phyloP scores from a whole-genome alignment of 2,329 filamentous ascomycete genomes.

The Aspergillus pseudoterreus region DNA sequence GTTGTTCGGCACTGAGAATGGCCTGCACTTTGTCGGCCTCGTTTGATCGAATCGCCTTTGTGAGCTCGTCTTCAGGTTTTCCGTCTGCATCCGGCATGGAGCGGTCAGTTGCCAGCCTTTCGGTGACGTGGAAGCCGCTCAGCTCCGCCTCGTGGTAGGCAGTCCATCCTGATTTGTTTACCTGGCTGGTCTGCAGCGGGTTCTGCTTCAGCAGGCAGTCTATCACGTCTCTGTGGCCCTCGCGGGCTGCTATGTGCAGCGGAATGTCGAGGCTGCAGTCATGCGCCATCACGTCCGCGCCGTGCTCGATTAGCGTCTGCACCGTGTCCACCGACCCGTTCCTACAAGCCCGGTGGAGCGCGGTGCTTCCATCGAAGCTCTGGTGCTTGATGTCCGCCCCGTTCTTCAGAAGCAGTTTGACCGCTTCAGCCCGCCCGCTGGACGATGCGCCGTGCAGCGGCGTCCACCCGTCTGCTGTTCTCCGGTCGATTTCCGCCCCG shows the following conservation, averaged over 20 bases:
- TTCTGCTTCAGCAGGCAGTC: neutral
- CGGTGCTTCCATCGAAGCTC: neutral
- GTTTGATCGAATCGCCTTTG: neutral
- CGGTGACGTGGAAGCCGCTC: neutral
- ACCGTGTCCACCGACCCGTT: neutral
- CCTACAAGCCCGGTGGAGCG: neutral
- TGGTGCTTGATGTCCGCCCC: neutral
- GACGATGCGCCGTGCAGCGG: slow-evolving; percentile 3
- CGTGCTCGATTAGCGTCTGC: neutral
- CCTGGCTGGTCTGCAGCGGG: neutral
- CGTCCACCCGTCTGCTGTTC: slow-evolving; percentile 2
- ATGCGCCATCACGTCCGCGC: neutral
- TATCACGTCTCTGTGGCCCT: neutral
- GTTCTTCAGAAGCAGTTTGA: neutral
- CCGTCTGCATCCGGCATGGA: neutral
- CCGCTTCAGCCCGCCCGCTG: neutral
- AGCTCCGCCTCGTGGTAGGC: slow-evolving; percentile 1
- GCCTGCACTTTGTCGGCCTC: neutral
- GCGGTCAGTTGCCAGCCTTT: neutral
- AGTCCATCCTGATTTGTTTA: neutral
- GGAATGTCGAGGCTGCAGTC: neutral
- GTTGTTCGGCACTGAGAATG: neutral
- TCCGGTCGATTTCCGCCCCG: neutral
- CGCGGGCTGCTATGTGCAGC: neutral
- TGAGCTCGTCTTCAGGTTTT: neutral